A percentile compares a stretch with the other conserved stretches of the same genome.
Evolutionary conservation across 345 rosid species (phyloP).

Genomic region (Citrus medica): DNA sequence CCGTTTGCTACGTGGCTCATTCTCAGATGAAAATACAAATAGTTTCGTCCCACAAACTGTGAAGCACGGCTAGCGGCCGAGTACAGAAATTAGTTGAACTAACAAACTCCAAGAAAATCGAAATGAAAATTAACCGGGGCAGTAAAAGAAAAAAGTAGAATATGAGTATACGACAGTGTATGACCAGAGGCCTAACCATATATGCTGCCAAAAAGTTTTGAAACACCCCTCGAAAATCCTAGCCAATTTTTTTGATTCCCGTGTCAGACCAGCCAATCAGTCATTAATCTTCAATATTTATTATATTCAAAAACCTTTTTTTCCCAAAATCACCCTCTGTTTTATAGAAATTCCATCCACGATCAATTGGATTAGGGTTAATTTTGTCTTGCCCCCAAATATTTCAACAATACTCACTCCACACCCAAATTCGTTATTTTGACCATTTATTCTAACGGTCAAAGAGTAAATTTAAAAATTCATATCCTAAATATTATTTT

Average conservation of each 20-base stretch:
- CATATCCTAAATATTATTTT: too few relatives aligned
- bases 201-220: neutral
- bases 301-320: neutral
- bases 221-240: slow-evolving; percentile 1
- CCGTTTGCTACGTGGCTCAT: neutral
- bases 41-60: neutral
- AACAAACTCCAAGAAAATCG: neutral
- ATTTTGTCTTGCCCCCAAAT: too few relatives aligned
- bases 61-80: neutral
- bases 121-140: too few relatives aligned
- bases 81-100: neutral
- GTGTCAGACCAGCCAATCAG: neutral
- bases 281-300: neutral
- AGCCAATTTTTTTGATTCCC: neutral
- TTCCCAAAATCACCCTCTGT: neutral
- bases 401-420: too few relatives aligned
- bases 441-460: too few relatives aligned
- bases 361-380: neutral
- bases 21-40: neutral
- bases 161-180: neutral
- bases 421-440: too few relatives aligned
- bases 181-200: neutral
- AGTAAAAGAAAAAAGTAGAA: neutral
- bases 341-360: neutral
- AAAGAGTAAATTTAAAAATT: too few relatives aligned